These are phyloP conservation scores for Aspergillus bridgeri DNA, from an alignment of 495 filamentous ascomycete species.

Conservation along the genomic window DNA sequence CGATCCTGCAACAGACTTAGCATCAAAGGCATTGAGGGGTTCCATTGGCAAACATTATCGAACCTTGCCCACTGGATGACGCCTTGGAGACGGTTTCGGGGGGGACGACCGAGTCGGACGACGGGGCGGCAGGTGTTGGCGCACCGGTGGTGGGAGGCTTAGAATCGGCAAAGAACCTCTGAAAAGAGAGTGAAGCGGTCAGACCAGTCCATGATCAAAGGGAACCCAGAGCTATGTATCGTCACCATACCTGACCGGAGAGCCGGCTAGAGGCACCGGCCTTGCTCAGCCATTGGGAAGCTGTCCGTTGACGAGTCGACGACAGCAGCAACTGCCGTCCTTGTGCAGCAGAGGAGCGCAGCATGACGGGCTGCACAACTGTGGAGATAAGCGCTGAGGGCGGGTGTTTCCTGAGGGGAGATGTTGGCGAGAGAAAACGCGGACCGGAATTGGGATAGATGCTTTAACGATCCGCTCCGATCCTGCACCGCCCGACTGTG, in stretches of 20 bases:
- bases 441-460: conserved; percentile 30
- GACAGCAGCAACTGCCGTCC: conserved; percentile 43
- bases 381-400: conserved; percentile 29
- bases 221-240: conserved; percentile 4
- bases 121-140: conserved; percentile 42
- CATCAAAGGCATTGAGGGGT: conserved; percentile 12
- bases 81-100: conserved; percentile 61
- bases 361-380: conserved; percentile 49
- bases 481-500: conserved; percentile 35
- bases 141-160: conserved; percentile 30
- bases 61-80: conserved; percentile 45
- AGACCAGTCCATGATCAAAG: neutral
- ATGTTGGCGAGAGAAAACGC: conserved; percentile 34
- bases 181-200: neutral
- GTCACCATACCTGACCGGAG: conserved; percentile 41
- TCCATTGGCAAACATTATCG: conserved; percentile 27
- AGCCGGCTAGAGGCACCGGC: conserved; percentile 42
- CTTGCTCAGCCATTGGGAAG: conserved; percentile 45
- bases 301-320: conserved; percentile 41
- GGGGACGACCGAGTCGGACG: conserved; percentile 53
- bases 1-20: conserved; percentile 17
- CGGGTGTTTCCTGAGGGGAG: conserved; percentile 27
- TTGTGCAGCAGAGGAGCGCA: conserved; percentile 47
- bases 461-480: conserved; percentile 47
- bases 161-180: conserved; percentile 47